Evolutionary conservation across 768 basidiomycete genomes (phyloP).

Genomic region (Leccinum aurantiacum): DNA sequence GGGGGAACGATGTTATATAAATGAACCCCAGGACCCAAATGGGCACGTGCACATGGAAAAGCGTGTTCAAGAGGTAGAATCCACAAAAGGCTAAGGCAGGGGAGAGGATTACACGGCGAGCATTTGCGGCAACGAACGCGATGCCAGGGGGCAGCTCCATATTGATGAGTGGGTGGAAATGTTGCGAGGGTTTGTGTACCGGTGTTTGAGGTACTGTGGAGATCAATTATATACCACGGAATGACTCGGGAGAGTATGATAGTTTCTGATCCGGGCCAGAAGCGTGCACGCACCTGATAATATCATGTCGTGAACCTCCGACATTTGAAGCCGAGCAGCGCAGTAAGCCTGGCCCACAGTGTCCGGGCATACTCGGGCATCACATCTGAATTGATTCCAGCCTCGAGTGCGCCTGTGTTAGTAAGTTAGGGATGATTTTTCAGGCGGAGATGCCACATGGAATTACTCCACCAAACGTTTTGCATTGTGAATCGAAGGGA

Average conservation of each 20-base stretch:
- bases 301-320: not conserved
- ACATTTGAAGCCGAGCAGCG: not conserved
- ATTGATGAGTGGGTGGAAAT: not conserved
- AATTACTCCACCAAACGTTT: no score
- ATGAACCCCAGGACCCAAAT: constrained; percentile 18
- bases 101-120: constrained; percentile 23
- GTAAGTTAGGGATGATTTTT: no score
- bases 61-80: constrained; percentile 10
- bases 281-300: not conserved
- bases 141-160: constrained; percentile 38
- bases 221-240: constrained; percentile 8
- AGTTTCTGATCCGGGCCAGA: not conserved
- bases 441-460: no score
- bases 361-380: not conserved
- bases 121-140: constrained; percentile 25
- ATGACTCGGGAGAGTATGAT: not conserved
- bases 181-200: not conserved
- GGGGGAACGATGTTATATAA: constrained; percentile 26
- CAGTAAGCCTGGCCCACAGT: not conserved
- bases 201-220: not conserved
- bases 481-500: no score
- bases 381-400: not conserved
- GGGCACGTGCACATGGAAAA: constrained; percentile 9
- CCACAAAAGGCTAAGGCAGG: constrained; percentile 19
- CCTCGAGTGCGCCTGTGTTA: not conserved